Conservation (phyloP, 2,329 filamentous ascomycete genomes). For the Fusarium sp. region DNA sequence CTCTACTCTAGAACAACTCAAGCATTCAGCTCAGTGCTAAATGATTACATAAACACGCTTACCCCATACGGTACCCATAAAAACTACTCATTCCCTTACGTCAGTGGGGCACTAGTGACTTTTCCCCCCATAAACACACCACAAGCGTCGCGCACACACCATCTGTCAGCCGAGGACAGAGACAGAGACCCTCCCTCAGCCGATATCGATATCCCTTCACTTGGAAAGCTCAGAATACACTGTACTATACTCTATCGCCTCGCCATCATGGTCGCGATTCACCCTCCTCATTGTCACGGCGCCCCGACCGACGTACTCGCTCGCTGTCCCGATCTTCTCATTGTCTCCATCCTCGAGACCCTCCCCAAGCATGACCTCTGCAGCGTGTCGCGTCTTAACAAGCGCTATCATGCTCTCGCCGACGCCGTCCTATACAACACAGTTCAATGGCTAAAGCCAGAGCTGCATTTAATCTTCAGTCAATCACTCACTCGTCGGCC, state of each 20-base stretch:
- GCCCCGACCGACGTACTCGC: constrained; percentile 36
- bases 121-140: constrained; percentile 7
- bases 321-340: constrained; percentile 53
- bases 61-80: constrained; percentile 24
- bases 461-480: constrained; percentile 61
- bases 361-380: constrained; percentile 56
- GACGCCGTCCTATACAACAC: constrained; percentile 61
- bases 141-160: constrained; percentile 19
- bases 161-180: not conserved
- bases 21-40: not conserved
- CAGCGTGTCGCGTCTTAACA: constrained; percentile 57
- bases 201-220: not conserved
- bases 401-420: constrained; percentile 56
- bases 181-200: not conserved
- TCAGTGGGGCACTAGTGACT: constrained; percentile 18
- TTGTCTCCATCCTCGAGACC: constrained; percentile 54
- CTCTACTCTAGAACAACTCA: not conserved
- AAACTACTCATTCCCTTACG: constrained; percentile 22
- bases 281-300: constrained; percentile 4
- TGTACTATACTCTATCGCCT: not conserved
- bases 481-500: constrained; percentile 59
- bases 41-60: constrained; percentile 27
- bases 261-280: constrained; percentile 18
- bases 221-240: not conserved
- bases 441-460: constrained; percentile 58